Conservation (phyloP, 2,329 filamentous ascomycete species). For the Colletotrichum sp. region DNA sequence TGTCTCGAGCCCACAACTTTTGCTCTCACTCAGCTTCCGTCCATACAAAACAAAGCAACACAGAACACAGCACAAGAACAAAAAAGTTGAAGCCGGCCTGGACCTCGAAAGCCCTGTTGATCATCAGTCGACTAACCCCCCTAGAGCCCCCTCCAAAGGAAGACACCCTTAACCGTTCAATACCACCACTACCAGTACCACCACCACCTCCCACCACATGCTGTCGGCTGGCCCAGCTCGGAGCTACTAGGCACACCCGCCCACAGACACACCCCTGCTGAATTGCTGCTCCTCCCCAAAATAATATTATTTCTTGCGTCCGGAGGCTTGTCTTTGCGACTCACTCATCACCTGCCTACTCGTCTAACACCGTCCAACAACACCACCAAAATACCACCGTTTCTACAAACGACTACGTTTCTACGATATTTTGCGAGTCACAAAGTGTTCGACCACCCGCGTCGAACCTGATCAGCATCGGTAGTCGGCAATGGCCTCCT, state of each 20-base stretch:
- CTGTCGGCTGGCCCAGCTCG: conserved; percentile 20
- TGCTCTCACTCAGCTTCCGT: conserved; percentile 5
- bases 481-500: conserved; percentile 63
- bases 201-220: conserved; percentile 11
- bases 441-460: conserved; percentile 23
- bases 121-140: conserved; percentile 15
- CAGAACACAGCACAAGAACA: not conserved
- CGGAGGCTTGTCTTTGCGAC: conserved; percentile 22
- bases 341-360: conserved; percentile 14
- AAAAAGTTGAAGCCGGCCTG: conserved; percentile 12
- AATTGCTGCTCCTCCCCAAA: conserved; percentile 26
- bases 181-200: conserved; percentile 12
- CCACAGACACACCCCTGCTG: conserved; percentile 23
- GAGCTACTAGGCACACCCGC: conserved; percentile 22
- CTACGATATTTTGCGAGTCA: conserved; percentile 28
- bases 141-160: not conserved
- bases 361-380: conserved; percentile 8
- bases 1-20: conserved; percentile 19
- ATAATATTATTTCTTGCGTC: conserved; percentile 26
- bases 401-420: not conserved
- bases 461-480: conserved; percentile 27
- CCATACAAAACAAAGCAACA: conserved; percentile 1
- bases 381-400: not conserved
- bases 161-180: conserved; percentile 11
- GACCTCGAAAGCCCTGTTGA: conserved; percentile 17